Conservation (phyloP, 768 basidiomycete genomes). For the Chalciporus pseudorubinellus region DNA sequence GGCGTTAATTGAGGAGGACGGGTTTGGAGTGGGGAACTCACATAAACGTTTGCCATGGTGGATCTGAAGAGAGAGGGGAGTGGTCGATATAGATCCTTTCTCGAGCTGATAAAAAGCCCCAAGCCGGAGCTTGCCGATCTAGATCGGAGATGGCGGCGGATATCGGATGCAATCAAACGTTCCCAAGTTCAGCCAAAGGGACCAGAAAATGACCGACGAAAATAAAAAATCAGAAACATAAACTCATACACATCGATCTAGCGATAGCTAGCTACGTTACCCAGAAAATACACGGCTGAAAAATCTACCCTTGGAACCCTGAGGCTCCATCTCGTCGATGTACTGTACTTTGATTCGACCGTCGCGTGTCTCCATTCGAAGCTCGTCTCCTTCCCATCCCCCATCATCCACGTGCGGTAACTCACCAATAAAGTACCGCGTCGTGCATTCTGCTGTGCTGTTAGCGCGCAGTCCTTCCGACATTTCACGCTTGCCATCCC, state of each 20-base stretch:
- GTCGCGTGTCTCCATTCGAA: conserved; percentile 35
- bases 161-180: conserved; percentile 3
- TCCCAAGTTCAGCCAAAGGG: neutral
- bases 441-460: conserved; percentile 31
- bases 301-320: conserved; percentile 5
- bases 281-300: conserved; percentile 11
- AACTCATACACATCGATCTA: too few species aligned
- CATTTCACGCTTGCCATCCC: conserved; percentile 26
- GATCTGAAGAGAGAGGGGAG: conserved; percentile 5
- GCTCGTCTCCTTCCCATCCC: conserved; percentile 40
- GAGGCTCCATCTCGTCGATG: conserved; percentile 31
- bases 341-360: conserved; percentile 39
- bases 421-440: conserved; percentile 44
- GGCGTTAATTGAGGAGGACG: neutral
- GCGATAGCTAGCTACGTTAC: neutral
- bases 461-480: conserved; percentile 31
- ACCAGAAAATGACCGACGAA: conserved; percentile 1
- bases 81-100: neutral
- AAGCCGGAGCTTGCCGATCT: conserved; percentile 18
- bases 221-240: neutral
- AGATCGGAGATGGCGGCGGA: conserved; percentile 15
- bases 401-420: conserved; percentile 27
- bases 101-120: conserved; percentile 11
- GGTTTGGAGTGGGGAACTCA: conserved; percentile 3
- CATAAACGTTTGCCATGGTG: conserved; percentile 19